Percentiles rank a stretch among this genome's conserved stretches.
Evolutionary conservation across 75 land plant genomes (phyloP).

Genomic region (Gnetum montanum): DNA sequence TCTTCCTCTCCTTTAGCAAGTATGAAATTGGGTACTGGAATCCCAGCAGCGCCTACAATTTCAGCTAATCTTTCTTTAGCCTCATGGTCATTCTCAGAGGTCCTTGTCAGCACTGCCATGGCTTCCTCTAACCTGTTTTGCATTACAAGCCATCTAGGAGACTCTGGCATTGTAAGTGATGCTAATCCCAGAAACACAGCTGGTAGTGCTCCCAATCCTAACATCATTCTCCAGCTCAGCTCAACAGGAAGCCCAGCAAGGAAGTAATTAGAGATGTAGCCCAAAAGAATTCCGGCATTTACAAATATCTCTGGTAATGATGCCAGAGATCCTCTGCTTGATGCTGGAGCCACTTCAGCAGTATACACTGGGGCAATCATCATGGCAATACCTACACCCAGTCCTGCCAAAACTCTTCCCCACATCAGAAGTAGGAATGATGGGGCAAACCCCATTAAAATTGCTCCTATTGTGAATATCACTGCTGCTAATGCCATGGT

Average conservation of each 20-base stretch:
- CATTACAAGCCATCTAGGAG: constrained; percentile 71
- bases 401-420: constrained; percentile 57
- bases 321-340: constrained; percentile 44
- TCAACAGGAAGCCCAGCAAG: constrained; percentile 37
- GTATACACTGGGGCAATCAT: constrained; percentile 81
- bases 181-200: constrained; percentile 53
- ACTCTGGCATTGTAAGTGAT: constrained; percentile 51
- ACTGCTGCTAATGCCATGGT: constrained; percentile 77
- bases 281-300: constrained; percentile 59
- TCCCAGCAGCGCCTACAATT: constrained; percentile 37
- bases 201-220: constrained; percentile 65
- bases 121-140: constrained; percentile 55
- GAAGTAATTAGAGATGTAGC: constrained; percentile 51
- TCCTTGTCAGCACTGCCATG: constrained; percentile 36
- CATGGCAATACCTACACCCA: constrained; percentile 67
- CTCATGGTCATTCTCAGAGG: constrained; percentile 35
- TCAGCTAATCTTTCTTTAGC: constrained; percentile 45
- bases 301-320: constrained; percentile 73
- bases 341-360: constrained; percentile 61
- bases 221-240: constrained; percentile 63
- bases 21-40: too few species aligned
- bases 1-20: background rate
- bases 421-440: constrained; percentile 38
- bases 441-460: constrained; percentile 62
- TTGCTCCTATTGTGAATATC: constrained; percentile 65